Base-by-base conservation (phyloP, 2,329 filamentous ascomycete genomes). In the Pestalotiopsis sp. region DNA sequence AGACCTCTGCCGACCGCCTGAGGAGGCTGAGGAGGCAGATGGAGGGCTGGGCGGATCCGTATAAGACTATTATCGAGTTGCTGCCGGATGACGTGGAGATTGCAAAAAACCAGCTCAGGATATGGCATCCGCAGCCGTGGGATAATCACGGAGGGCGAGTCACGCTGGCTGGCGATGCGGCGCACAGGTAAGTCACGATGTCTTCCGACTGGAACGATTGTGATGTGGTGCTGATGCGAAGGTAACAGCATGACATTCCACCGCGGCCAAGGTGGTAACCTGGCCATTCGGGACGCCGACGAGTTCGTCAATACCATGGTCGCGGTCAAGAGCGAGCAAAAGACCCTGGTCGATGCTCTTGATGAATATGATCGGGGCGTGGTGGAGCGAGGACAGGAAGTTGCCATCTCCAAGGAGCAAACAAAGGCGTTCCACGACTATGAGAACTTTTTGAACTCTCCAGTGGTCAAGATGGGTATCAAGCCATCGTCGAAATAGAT, bases 11-110 rank as follows among this genome's bases (percentile, higher is more conserved):
- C 2, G 69, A 68, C 56, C 56, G 66, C 6, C 68, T 69, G 1
- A 62, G 67, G 56, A 25, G 64, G 49, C 63, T 71, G 62, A 61
- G 68, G 9, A 61, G 49, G n/a, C 61, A 69, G 11, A 71, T 69
- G 66, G 66, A 71, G 6, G 68, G 66, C 14, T 71, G 68, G 68
- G 70, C 70, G 31, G 66, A 71, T 41, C 70, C 70, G 57, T 71
- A 69, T 58, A 68, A 67, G 57, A 66, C 59, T 25, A 68, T 69
- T 5, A 66, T 71, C 17, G 68, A 71, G 23, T 68, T 68, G 68
- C 20, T 71, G 58, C 20, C 39, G n/a, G 66, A 68, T n/a, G 70
- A 71, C 45, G 57, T 68, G 5, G 23, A 36, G 2, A 68, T 69
- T 36, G 63, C 62, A 12, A 27, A 27, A 39, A 66, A 68, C n/a